Base-by-base conservation (phyloP, 1,284 basidiomycete genomes). In the Pseudozyma sp. region DNA sequence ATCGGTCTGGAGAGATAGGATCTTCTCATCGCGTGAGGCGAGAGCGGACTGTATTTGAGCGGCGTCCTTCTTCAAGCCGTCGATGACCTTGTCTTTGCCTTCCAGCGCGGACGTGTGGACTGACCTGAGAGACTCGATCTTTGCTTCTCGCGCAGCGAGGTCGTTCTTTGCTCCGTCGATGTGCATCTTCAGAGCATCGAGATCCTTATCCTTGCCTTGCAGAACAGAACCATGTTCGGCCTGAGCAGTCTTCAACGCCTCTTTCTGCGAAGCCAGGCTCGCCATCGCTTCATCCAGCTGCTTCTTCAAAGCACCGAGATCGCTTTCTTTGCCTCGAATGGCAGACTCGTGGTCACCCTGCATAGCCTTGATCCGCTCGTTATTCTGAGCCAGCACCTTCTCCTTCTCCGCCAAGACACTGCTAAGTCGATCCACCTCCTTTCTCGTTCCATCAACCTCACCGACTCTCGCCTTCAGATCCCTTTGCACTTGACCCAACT, bases 351-450 rank as follows among this genome's bases (percentile, higher is more conserved):
- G 50, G 7, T 47, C 43, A 19, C 9, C 29, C 30, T 57, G 44
- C n/a, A 70, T 43, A 5, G 29, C 14, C 46, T 52, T 43, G 39
- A 70, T 66, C 29, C 48, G 44, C 40, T 65, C 24, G 7, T 63
- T 49, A 37, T 10, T 49, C 10, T 43, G 24, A 30, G 43, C 24
- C 17, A 57, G 14, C 29, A 51, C 51, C 43, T 54, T 47, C 4
- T 50, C 34, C 17, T 33, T 46, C 45, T 42, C 16, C 3, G 50
- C 29, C 1, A 64, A 7, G 11, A 48, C 54, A n/a, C 30, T n/a
- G 30, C 51, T 29, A n/a, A 50, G 34, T 11, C 44, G 35, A 16
- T 56, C 54, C 10, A 68, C 39, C 46, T 68, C 34, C 34, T 48
- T 29, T 42, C 45, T 47, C 29, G 54, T n/a, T 42, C 16, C 29